phyloP scores from a whole-genome alignment of 179 eudicot genomes.

The Actinidia arguta region DNA sequence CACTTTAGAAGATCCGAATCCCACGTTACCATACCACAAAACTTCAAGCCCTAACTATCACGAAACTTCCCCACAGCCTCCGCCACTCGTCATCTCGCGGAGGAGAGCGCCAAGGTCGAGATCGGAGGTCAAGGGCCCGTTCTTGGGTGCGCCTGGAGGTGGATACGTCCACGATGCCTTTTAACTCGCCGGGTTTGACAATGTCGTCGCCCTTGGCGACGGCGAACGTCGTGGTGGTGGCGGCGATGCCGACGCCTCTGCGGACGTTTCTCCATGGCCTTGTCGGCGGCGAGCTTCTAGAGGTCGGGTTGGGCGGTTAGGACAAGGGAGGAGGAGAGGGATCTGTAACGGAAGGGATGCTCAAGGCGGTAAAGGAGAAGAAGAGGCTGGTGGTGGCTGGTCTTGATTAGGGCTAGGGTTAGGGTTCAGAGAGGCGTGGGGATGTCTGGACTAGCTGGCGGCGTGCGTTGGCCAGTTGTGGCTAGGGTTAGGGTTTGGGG shows the following conservation, averaged over 20 bases:
- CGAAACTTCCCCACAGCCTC: slow-evolving; percentile 45
- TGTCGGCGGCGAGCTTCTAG: slow-evolving; percentile 86
- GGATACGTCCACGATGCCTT: slow-evolving; percentile 81
- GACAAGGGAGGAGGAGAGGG: slow-evolving; percentile 51
- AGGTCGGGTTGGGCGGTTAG: slow-evolving; percentile 76
- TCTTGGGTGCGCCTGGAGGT: slow-evolving; percentile 87
- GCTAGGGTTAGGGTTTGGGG: too few relatives aligned
- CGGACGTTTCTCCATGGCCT: slow-evolving; percentile 81
- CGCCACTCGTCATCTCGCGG: slow-evolving; percentile 96
- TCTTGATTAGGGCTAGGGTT: too few relatives aligned
- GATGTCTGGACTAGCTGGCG: too few relatives aligned
- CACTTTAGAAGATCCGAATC: too few relatives aligned
- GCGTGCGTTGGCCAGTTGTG: too few relatives aligned
- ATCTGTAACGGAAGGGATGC: too few relatives aligned
- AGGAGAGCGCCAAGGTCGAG: slow-evolving; percentile 84
- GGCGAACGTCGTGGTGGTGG: slow-evolving; percentile 90
- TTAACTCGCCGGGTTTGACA: slow-evolving; percentile 52
- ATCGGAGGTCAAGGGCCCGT: slow-evolving; percentile 66
- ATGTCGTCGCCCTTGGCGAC: slow-evolving; percentile 77
- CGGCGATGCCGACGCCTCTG: slow-evolving; percentile 70
- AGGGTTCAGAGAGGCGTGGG: too few relatives aligned
- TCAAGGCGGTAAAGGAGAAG: too few relatives aligned
- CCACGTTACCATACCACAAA: too few relatives aligned
- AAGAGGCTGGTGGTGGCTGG: too few relatives aligned
- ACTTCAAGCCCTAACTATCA: too few relatives aligned